Evolutionary conservation across 2,329 filamentous ascomycete genomes (phyloP).

Genomic region (Phyllosticta capitalensis): DNA sequence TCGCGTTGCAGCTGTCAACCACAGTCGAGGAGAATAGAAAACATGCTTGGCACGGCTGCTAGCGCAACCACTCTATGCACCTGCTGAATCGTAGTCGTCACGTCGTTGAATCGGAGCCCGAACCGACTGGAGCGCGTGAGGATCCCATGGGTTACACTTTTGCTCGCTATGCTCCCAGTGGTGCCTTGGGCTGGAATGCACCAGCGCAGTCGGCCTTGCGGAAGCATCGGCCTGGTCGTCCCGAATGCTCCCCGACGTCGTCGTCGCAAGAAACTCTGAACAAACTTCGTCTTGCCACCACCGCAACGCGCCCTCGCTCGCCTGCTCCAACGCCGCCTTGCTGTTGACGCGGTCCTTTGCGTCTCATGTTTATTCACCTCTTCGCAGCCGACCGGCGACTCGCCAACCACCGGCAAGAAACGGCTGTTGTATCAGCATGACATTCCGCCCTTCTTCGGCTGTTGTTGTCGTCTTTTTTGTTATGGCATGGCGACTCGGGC

Average conservation of each 20-base stretch:
- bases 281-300: neutral
- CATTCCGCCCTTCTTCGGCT: no score
- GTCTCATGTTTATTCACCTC: neutral
- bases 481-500: neutral
- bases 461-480: no score
- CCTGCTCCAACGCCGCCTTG: neutral
- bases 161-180: neutral
- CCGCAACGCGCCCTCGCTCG: no score
- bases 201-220: slow-evolving; percentile 6
- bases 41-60: neutral
- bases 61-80: slow-evolving; percentile 6
- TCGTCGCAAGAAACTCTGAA: neutral
- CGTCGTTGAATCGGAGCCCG: slow-evolving; percentile 6
- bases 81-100: slow-evolving; percentile 9
- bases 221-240: slow-evolving; percentile 2
- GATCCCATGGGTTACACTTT: slow-evolving; percentile 3
- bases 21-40: neutral
- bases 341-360: neutral
- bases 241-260: neutral
- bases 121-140: slow-evolving; percentile 1
- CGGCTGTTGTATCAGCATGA: neutral
- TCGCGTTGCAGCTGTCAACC: neutral
- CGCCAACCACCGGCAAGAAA: neutral
- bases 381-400: neutral
- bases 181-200: slow-evolving; percentile 10